A percentile compares a stretch with the other conserved stretches of the same genome.
Conservation (phyloP, 257 asterid species). For the Catharanthus roseus region DNA sequence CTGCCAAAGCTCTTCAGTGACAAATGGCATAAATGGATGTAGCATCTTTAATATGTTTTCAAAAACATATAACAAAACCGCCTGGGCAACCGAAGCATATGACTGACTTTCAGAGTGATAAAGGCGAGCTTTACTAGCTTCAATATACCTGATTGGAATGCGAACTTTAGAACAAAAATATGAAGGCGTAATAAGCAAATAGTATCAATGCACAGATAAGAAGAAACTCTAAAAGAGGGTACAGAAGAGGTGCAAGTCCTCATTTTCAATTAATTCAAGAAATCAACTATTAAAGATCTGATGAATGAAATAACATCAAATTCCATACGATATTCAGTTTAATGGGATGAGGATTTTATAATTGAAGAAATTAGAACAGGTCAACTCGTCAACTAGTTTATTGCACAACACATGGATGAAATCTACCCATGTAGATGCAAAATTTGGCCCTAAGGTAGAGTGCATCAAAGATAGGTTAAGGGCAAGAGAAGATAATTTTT, state of each 20-base stretch:
- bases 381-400: neutral
- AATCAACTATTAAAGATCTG: neutral
- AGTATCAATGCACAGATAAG: neutral
- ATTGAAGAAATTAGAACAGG: neutral
- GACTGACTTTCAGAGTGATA: constrained; percentile 59
- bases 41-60: constrained; percentile 71
- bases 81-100: constrained; percentile 58
- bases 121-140: constrained; percentile 92
- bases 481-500: too few species aligned
- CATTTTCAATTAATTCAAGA: too few species aligned
- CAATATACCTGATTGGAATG: constrained; percentile 71
- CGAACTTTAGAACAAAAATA: constrained; percentile 12
- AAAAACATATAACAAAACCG: constrained; percentile 75
- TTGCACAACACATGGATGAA: neutral
- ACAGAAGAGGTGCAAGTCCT: neutral
- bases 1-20: constrained; percentile 99
- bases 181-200: constrained; percentile 4
- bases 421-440: too few species aligned
- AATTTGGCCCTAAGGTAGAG: too few species aligned
- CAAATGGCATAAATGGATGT: constrained; percentile 98
- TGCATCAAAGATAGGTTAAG: too few species aligned
- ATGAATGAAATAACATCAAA: too few species aligned
- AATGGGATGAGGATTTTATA: neutral
- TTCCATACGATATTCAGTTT: neutral
- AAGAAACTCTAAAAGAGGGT: neutral